phyloP scores from a whole-genome alignment of 495 filamentous ascomycete species.

The Bombardia bombarda region DNA sequence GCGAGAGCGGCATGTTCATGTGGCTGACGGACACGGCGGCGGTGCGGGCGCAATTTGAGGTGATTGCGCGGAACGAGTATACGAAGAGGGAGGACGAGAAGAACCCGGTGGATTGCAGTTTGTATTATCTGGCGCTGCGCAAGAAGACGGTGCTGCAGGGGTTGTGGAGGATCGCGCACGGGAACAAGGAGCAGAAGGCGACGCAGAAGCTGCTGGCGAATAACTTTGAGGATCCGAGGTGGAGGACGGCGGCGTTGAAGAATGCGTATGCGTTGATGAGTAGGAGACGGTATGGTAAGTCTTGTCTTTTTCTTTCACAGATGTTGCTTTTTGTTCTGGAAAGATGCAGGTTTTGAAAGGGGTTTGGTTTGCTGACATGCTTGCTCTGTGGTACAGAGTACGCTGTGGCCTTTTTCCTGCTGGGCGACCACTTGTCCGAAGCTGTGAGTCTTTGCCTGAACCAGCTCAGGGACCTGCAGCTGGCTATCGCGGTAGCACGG shows the following conservation, averaged over 20 bases:
- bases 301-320: background rate
- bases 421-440: constrained; percentile 78
- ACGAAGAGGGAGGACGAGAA: constrained; percentile 77
- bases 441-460: constrained; percentile 78
- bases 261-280: constrained; percentile 97
- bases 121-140: constrained; percentile 82
- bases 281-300: constrained; percentile 75
- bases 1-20: constrained; percentile 88
- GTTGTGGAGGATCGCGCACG: constrained; percentile 90
- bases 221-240: constrained; percentile 77
- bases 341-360: too few species aligned
- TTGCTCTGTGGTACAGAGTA: too few species aligned
- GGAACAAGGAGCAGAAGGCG: constrained; percentile 76
- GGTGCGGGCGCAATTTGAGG: constrained; percentile 74
- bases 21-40: constrained; percentile 76
- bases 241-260: constrained; percentile 87
- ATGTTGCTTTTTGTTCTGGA: constrained; percentile 12
- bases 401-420: constrained; percentile 89
- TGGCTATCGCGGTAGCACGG: constrained; percentile 82
- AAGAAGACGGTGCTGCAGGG: constrained; percentile 91
- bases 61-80: constrained; percentile 88
- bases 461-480: constrained; percentile 79
- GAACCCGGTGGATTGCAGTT: constrained; percentile 87
- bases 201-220: constrained; percentile 74
- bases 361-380: too few species aligned